These are phyloP conservation scores for Citrus unshiu DNA, from an alignment of 345 rosid genomes.

Conservation along the genomic window DNA sequence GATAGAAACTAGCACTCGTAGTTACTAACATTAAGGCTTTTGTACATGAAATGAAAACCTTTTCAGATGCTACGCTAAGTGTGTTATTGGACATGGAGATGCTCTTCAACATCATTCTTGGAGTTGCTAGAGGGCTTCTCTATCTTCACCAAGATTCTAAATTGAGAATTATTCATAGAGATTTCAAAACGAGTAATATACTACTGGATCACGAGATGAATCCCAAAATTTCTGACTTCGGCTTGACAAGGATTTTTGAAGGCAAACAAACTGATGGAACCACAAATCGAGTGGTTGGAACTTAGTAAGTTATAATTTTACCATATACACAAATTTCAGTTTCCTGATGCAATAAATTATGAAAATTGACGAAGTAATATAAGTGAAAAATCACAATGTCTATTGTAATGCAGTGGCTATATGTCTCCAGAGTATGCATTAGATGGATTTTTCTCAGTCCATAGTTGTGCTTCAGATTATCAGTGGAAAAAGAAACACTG, in stretches of 20 bases:
- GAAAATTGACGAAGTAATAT: not conserved
- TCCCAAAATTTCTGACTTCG: conserved; percentile 75
- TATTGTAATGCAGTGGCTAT: conserved; percentile 23
- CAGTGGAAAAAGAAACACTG: conserved; percentile 23
- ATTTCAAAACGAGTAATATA: conserved; percentile 59
- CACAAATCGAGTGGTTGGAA: conserved; percentile 63
- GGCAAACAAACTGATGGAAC: conserved; percentile 44
- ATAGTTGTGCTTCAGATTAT: conserved; percentile 30
- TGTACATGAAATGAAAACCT: not conserved
- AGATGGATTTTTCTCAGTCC: conserved; percentile 18
- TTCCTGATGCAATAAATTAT: no score
- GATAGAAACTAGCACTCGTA: not conserved
- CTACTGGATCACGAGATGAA: conserved; percentile 63
- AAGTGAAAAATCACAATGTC: not conserved
- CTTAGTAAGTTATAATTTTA: conserved; percentile 44
- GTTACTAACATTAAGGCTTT: not conserved
- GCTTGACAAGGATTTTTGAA: conserved; percentile 62
- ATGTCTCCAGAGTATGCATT: conserved; percentile 18
- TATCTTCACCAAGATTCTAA: conserved; percentile 81
- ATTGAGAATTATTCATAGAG: conserved; percentile 67
- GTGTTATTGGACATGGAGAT: conserved; percentile 43
- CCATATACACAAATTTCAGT: not conserved
- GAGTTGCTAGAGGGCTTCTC: conserved; percentile 57
- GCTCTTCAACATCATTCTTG: conserved; percentile 46
- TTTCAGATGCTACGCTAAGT: conserved; percentile 33